These are phyloP conservation scores for Westerdykella aurantiaca DNA, from an alignment of 2,329 filamentous ascomycete species.

Conservation along the genomic window DNA sequence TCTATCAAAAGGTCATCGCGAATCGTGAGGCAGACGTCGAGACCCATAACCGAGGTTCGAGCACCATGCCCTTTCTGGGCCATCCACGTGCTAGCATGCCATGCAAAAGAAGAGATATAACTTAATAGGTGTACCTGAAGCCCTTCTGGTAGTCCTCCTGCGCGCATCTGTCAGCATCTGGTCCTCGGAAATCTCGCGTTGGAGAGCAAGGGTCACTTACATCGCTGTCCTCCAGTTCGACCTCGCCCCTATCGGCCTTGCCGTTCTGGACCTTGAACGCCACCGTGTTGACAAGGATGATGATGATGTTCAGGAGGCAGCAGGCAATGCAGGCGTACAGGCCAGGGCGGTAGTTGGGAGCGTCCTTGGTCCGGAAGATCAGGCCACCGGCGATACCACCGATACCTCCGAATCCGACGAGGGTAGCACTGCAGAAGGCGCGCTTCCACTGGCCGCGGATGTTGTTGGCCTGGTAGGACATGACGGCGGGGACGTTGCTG, in stretches of 20 bases:
- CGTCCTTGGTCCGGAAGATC: conserved; percentile 55
- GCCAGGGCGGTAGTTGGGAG: conserved; percentile 32
- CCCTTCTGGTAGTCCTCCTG: conserved; percentile 30
- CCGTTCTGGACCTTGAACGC: conserved; percentile 33
- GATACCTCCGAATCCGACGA: conserved; percentile 70
- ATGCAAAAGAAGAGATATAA: no score
- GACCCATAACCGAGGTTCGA: no score
- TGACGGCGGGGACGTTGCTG: conserved; percentile 66
- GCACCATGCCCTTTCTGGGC: no score
- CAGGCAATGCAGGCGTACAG: conserved; percentile 38
- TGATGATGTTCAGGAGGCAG: conserved; percentile 31
- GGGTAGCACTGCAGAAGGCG: conserved; percentile 68
- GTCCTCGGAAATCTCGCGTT: not conserved
- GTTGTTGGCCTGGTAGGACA: conserved; percentile 84
- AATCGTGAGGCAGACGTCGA: no score
- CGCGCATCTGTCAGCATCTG: conserved; percentile 10
- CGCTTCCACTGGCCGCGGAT: conserved; percentile 86
- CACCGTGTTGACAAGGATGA: conserved; percentile 29
- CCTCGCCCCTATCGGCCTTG: conserved; percentile 37
- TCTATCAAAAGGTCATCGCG: no score
- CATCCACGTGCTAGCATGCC: no score
- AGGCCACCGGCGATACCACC: conserved; percentile 72
- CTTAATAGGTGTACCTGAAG: conserved; percentile 26
- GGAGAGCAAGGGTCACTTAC: conserved; percentile 18
- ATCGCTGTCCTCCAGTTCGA: conserved; percentile 37